Conservation (phyloP, 73 alveolate species). For the Paramecium tetraurelia region DNA sequence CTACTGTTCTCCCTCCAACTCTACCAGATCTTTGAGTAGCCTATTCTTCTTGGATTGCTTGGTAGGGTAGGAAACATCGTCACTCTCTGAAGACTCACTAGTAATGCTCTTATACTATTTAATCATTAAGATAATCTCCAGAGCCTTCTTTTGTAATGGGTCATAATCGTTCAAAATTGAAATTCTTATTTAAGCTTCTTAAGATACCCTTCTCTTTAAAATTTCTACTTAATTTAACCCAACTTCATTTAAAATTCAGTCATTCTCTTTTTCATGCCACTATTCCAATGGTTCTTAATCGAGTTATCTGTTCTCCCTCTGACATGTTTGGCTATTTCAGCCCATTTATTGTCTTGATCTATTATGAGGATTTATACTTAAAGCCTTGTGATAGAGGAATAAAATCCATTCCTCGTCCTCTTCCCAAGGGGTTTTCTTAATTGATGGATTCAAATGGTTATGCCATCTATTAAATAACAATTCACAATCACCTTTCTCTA, state of each 20-base stretch:
- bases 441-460: constrained; percentile 93
- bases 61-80: neutral
- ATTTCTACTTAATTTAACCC: neutral
- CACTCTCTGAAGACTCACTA: constrained; percentile 6
- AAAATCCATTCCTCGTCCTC: constrained; percentile 92
- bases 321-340: constrained; percentile 76
- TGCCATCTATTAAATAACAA: constrained; percentile 88
- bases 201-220: constrained; percentile 23
- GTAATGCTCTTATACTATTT: neutral
- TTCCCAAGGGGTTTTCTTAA: constrained; percentile 87
- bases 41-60: neutral
- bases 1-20: neutral
- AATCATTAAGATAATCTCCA: neutral
- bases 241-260: constrained; percentile 45
- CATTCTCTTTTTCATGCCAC: constrained; percentile 82
- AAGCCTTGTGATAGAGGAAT: constrained; percentile 71
- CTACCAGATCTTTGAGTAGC: neutral
- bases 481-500: constrained; percentile 62
- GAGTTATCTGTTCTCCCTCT: constrained; percentile 86
- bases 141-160: neutral
- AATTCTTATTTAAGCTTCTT: neutral
- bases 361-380: neutral
- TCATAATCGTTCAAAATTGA: neutral
- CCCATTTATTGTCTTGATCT: constrained; percentile 78
- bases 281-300: constrained; percentile 87